A percentile compares a stretch with the other conserved stretches of the same genome.
These are phyloP conservation scores for Neurospora sp. DNA, from an alignment of 2,329 filamentous ascomycete genomes.

Conservation along the genomic window DNA sequence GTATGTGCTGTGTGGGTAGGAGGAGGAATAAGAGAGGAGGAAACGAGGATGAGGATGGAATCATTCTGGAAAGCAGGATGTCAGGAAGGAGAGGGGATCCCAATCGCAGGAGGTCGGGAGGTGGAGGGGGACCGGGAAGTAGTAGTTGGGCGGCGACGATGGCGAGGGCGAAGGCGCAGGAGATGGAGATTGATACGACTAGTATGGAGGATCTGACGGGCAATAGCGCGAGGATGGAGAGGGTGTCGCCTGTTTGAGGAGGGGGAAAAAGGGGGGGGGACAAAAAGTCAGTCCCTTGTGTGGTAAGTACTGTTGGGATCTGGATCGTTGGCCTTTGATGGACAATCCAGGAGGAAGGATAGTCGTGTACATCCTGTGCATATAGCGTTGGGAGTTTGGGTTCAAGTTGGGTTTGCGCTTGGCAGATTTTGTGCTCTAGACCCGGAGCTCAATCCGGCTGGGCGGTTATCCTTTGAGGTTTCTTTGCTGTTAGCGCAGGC, in stretches of 20 bases:
- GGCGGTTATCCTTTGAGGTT: not conserved
- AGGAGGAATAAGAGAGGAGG: not conserved
- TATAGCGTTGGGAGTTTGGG: not conserved
- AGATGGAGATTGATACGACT: conserved; percentile 35
- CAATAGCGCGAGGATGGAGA: conserved; percentile 22
- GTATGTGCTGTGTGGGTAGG: not conserved
- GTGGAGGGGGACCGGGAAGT: not conserved
- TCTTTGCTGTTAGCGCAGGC: not conserved
- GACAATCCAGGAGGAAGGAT: not conserved
- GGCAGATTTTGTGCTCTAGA: not conserved
- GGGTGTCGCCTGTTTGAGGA: conserved; percentile 10
- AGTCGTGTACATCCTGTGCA: not conserved
- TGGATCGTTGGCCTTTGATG: not conserved
- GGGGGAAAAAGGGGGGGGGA: not conserved
- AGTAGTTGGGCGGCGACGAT: conserved; percentile 11
- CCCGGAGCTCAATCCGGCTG: not conserved
- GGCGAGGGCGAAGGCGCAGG: conserved; percentile 17
- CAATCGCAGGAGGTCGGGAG: not conserved
- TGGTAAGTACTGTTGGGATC: not conserved
- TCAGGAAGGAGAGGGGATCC: conserved; percentile 11
- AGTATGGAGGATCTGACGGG: conserved; percentile 40
- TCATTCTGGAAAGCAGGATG: conserved; percentile 11
- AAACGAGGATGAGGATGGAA: not conserved
- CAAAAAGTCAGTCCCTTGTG: not conserved
- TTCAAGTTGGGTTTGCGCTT: not conserved